These are phyloP conservation scores for Cardamine occulta DNA, from an alignment of 345 rosid genomes.

Conservation along the genomic window DNA sequence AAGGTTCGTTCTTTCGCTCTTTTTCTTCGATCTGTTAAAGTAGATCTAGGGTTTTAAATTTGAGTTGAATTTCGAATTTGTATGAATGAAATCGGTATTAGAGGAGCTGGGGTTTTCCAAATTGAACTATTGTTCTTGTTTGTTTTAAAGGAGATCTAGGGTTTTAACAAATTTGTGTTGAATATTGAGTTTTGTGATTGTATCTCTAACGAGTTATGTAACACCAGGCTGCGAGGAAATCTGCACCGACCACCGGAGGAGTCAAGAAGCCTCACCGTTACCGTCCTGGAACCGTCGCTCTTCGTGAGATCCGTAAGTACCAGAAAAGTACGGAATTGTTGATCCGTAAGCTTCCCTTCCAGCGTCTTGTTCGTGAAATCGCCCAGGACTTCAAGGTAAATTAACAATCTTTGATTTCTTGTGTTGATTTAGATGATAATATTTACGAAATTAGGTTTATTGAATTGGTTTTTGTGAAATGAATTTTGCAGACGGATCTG, in stretches of 20 bases:
- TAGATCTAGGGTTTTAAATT: slow-evolving; percentile 9
- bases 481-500: slow-evolving; percentile 40
- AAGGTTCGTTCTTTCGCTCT: slow-evolving; percentile 41
- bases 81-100: background rate
- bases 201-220: background rate
- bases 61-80: background rate
- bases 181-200: background rate
- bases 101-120: background rate
- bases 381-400: slow-evolving; percentile 66
- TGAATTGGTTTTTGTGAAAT: background rate
- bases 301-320: slow-evolving; percentile 56
- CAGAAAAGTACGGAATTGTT: slow-evolving; percentile 62
- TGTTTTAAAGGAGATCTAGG: background rate
- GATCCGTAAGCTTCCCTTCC: slow-evolving; percentile 61
- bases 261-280: slow-evolving; percentile 68
- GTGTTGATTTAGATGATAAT: background rate
- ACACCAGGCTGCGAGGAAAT: slow-evolving; percentile 60
- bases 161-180: background rate
- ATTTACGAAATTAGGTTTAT: background rate
- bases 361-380: slow-evolving; percentile 65
- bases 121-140: background rate
- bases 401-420: background rate
- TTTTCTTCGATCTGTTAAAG: too few relatives aligned
- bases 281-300: slow-evolving; percentile 66
- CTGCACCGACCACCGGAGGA: slow-evolving; percentile 69